Evolutionary conservation across 805 yeast species (phyloP), one percentile per base, ranked within the genome.

Genomic region (Danielozyma ontarioensis): DNA sequence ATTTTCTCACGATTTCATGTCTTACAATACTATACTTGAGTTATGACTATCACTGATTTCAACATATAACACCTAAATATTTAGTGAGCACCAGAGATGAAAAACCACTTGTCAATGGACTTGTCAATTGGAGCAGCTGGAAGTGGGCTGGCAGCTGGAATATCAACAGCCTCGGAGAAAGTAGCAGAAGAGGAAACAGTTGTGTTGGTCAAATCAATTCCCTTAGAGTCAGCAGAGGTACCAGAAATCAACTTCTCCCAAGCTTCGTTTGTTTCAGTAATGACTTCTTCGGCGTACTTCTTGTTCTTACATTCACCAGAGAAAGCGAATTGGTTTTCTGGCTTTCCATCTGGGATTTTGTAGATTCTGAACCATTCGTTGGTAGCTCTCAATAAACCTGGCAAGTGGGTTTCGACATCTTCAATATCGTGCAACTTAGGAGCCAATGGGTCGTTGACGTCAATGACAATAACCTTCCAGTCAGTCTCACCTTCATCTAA

Each of bases 101-200:
- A 90, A 78, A 93, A 90, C 98, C 98, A 90, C 72, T 90, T 90
- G 77, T 90, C 97, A 60, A 90, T 71, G 36, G 96, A 86, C 68
- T 84, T 78, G 74, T 90, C 98, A 62, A 93, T 86, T 65, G 96
- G 95, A 44, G 95, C 96, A 59, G 89, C 88, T 44, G 89, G 75
- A 46, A 69, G 62, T 46, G 83, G 77, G 50, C 76, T 52, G 51
- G 85, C 94, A 37, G 75, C 73, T 49, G 96, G 94, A 38, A 86
- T 58, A 37, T 64, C 71, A 35, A 74, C 57, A 33, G 50, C 38
- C 31, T 46, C 70, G 28, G 73, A 51, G 70, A 61, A 76, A 41
- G 78, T 45, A 30, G 84, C 63, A 41, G 87, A 59, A 37, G 69
- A 60, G 36, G 69, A 29, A 55, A 87, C 71, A 38, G 94, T 79